These are phyloP conservation scores for Aspergillus cejpii DNA, from an alignment of 2,329 filamentous ascomycete genomes.

Conservation along the genomic window DNA sequence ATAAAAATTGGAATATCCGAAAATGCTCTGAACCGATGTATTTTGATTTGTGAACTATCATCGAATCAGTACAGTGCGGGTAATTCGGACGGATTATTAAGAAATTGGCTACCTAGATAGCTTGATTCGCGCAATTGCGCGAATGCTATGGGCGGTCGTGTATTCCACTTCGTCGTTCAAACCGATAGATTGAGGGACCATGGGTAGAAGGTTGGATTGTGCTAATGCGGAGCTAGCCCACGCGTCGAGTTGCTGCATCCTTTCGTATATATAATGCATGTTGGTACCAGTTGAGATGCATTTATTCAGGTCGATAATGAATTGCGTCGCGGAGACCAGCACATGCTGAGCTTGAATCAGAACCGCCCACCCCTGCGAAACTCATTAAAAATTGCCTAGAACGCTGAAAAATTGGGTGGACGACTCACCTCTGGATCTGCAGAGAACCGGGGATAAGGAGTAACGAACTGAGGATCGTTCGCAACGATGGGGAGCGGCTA, in stretches of 20 bases:
- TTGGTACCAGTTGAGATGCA: slow-evolving; percentile 31
- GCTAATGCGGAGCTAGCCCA: slow-evolving; percentile 35
- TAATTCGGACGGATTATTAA: not conserved
- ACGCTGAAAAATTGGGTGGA: not conserved
- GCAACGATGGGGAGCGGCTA: slow-evolving; percentile 40
- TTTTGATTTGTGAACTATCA: slow-evolving; percentile 41
- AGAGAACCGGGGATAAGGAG: slow-evolving; percentile 37
- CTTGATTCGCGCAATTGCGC: slow-evolving; percentile 41
- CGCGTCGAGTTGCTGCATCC: slow-evolving; percentile 39
- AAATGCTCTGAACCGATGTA: slow-evolving; percentile 43
- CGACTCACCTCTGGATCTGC: slow-evolving; percentile 37
- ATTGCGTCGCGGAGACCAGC: slow-evolving; percentile 38
- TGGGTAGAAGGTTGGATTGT: slow-evolving; percentile 29
- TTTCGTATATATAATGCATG: slow-evolving; percentile 36
- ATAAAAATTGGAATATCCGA: slow-evolving; percentile 43
- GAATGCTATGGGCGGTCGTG: slow-evolving; percentile 36
- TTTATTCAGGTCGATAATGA: slow-evolving; percentile 38
- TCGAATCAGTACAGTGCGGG: slow-evolving; percentile 5
- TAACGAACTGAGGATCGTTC: slow-evolving; percentile 41
- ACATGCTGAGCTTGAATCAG: slow-evolving; percentile 41
- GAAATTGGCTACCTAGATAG: slow-evolving; percentile 33
- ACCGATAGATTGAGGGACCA: slow-evolving; percentile 19
- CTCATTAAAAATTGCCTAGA: slow-evolving; percentile 11
- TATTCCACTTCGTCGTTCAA: slow-evolving; percentile 29
- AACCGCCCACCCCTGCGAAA: slow-evolving; percentile 38